Evolutionary conservation across 768 basidiomycete genomes (phyloP).

Genomic region (Termitomyces bulborhizus): DNA sequence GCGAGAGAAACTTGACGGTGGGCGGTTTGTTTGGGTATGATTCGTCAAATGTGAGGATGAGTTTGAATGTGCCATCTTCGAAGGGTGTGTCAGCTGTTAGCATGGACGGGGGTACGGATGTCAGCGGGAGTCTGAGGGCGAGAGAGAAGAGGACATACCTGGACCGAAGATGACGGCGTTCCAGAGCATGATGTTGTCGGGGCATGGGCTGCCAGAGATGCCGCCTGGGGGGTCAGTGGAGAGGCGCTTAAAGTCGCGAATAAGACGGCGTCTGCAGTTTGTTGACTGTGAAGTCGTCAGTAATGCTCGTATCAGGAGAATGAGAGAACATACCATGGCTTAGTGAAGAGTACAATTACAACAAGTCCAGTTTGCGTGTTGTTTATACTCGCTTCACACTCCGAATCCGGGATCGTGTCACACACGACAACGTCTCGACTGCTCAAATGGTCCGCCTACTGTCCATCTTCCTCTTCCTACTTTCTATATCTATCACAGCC

Average conservation of each 20-base stretch:
- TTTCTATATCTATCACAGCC: slow-evolving; percentile 30
- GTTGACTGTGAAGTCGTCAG: slow-evolving; percentile 60
- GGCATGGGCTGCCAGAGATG: slow-evolving; percentile 93
- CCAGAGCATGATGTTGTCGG: slow-evolving; percentile 99
- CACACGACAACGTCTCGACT: neutral
- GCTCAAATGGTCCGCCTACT: slow-evolving; percentile 3
- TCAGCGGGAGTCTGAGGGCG: neutral
- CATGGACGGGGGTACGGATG: neutral
- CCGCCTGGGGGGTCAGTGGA: slow-evolving; percentile 94
- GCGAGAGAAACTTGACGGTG: slow-evolving; percentile 91
- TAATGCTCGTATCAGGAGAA: neutral
- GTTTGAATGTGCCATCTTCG: slow-evolving; percentile 98
- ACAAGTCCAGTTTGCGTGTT: neutral
- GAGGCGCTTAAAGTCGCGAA: slow-evolving; percentile 95
- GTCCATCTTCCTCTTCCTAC: slow-evolving; percentile 25
- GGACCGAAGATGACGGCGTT: slow-evolving; percentile 99
- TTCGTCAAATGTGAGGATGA: slow-evolving; percentile 92
- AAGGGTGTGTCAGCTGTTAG: slow-evolving; percentile 91
- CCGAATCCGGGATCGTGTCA: slow-evolving; percentile 9
- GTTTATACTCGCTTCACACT: slow-evolving; percentile 7
- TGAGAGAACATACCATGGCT: slow-evolving; percentile 3
- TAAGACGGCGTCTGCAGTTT: slow-evolving; percentile 89
- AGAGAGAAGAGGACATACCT: slow-evolving; percentile 45
- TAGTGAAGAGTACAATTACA: neutral
- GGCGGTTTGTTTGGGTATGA: slow-evolving; percentile 99